Percentiles rank a stretch among this genome's conserved stretches.
Conservation (phyloP, 2,329 filamentous ascomycete species). For the Lachnellula subtilissima region DNA sequence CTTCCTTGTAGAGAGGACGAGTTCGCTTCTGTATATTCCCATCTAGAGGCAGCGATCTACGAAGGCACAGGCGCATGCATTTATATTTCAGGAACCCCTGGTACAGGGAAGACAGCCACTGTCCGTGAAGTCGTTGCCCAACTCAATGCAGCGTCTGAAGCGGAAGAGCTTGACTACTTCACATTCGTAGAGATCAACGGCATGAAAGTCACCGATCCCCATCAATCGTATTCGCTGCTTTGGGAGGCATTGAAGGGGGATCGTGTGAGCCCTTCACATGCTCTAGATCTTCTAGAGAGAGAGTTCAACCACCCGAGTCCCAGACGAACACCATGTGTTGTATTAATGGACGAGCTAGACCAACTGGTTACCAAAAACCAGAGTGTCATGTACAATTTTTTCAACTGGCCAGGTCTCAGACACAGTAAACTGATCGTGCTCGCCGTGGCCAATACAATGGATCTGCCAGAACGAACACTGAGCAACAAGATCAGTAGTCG, state of each 20-base stretch:
- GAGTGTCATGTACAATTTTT: constrained; percentile 99
- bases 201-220: constrained; percentile 98
- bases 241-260: constrained; percentile 97
- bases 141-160: constrained; percentile 78
- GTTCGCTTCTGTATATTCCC: constrained; percentile 86
- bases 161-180: constrained; percentile 94
- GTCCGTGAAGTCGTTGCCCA: constrained; percentile 91
- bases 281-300: constrained; percentile 81
- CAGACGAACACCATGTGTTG: constrained; percentile 87
- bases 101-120: constrained; percentile 95
- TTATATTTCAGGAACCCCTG: constrained; percentile 98
- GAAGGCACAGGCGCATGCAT: constrained; percentile 94
- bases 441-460: constrained; percentile 98
- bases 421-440: constrained; percentile 93
- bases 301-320: constrained; percentile 92
- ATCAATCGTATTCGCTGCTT: constrained; percentile 89
- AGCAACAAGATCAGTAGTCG: constrained; percentile 98
- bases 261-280: constrained; percentile 85
- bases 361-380: constrained; percentile 98
- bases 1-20: constrained; percentile 90
- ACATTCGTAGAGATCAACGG: constrained; percentile 99
- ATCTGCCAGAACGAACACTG: constrained; percentile 88
- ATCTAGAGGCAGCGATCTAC: constrained; percentile 89
- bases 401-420: constrained; percentile 93
- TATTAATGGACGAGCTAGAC: constrained; percentile 97